These are phyloP conservation scores for Aristolochia californica DNA, from an alignment of 164 flowering plant genomes.

Conservation along the genomic window DNA sequence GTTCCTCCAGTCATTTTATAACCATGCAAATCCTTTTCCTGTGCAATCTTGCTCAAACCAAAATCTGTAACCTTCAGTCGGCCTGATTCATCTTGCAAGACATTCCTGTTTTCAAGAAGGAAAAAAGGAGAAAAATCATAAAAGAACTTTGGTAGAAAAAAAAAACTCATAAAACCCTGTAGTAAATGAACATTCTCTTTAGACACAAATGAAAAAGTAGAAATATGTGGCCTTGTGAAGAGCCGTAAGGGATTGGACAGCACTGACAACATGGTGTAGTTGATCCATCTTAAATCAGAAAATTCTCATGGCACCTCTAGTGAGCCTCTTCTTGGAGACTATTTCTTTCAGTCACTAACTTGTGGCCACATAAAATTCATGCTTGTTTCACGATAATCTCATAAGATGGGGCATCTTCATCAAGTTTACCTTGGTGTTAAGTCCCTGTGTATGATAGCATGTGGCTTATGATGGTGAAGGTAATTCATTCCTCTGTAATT, in stretches of 20 bases:
- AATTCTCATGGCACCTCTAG: too few relatives aligned
- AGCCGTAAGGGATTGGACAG: too few relatives aligned
- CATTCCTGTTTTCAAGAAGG: slow-evolving; percentile 25
- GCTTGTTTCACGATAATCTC: too few relatives aligned
- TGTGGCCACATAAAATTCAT: too few relatives aligned
- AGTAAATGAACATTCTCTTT: too few relatives aligned
- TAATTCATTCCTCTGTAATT: slow-evolving; percentile 57
- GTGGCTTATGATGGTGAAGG: slow-evolving; percentile 58
- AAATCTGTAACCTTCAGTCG: slow-evolving; percentile 52
- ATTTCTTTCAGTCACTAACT: too few relatives aligned
- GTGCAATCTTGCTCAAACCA: slow-evolving; percentile 51
- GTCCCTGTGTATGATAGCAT: slow-evolving; percentile 52
- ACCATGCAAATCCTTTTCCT: slow-evolving; percentile 37
- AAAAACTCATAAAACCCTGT: not conserved
- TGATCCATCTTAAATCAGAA: too few relatives aligned
- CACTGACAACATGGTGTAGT: too few relatives aligned
- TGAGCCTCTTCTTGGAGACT: too few relatives aligned
- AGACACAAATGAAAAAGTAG: too few relatives aligned
- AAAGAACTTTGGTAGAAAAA: too few relatives aligned
- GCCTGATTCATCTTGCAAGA: slow-evolving; percentile 46
- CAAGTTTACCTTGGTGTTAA: slow-evolving; percentile 46
- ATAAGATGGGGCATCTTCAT: not conserved
- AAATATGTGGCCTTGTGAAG: too few relatives aligned
- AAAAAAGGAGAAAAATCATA: not conserved
- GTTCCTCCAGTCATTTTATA: slow-evolving; percentile 61